Percentiles rank a stretch among this genome's conserved stretches.
Conservation (phyloP, 768 basidiomycete genomes). For the Podaxis rugospora region DNA sequence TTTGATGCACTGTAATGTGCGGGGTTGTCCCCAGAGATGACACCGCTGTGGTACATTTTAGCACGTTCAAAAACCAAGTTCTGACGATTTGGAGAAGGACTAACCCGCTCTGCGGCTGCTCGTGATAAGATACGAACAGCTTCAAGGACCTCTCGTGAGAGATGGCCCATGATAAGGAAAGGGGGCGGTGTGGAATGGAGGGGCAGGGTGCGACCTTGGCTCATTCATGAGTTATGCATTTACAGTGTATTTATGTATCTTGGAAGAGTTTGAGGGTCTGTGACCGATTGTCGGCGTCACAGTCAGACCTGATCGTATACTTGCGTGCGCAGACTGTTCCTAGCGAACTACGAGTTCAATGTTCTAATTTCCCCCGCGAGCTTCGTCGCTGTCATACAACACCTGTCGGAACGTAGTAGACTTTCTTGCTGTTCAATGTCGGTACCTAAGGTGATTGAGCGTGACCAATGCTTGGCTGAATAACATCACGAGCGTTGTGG, state of each 20-base stretch:
- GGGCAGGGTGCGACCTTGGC: background rate
- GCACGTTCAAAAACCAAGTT: background rate
- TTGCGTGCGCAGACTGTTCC: background rate
- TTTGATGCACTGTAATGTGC: constrained; percentile 52
- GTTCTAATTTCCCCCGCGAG: too few relatives aligned
- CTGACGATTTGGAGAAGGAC: constrained; percentile 8
- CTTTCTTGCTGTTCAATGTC: too few relatives aligned
- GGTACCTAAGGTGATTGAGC: too few relatives aligned
- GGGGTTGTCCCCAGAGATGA: constrained; percentile 78
- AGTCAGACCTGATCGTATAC: background rate
- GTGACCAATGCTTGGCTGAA: background rate
- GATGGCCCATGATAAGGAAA: constrained; percentile 40
- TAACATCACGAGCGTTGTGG: too few relatives aligned
- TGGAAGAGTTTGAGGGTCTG: background rate
- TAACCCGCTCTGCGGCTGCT: constrained; percentile 46
- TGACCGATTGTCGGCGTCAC: background rate
- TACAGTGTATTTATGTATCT: constrained; percentile 1
- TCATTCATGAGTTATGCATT: background rate
- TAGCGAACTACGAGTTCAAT: too few relatives aligned
- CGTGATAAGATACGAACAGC: constrained; percentile 31
- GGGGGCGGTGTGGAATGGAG: background rate
- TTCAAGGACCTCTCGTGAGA: constrained; percentile 31
- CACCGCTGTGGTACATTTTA: constrained; percentile 40
- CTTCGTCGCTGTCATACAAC: too few relatives aligned
- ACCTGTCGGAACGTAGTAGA: too few relatives aligned